Base-by-base conservation (phyloP, 2,329 filamentous ascomycete genomes). In the Fusarium sp. region DNA sequence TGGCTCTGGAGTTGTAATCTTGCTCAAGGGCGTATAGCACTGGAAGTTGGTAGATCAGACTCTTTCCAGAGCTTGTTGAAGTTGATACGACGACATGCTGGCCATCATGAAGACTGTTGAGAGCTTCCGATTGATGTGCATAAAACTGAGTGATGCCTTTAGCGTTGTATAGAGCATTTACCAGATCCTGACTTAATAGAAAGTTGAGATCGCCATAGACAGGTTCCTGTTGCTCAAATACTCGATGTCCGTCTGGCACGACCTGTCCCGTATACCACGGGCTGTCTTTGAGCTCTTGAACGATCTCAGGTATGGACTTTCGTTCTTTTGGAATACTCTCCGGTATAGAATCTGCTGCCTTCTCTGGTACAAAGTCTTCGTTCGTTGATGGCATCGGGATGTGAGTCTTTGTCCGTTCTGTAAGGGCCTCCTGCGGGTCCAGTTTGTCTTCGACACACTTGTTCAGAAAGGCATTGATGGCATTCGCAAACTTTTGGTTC, bases 141-240 rank as follows among this genome's bases (percentile, higher is more conserved):
- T 97, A 99, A 41, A 99, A 89, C 68, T 93, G 89, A 0, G 92
- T 94, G 68, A 99, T 98, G 4, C 92, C 92, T 76, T 93, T 94
- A 10, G 94, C 94, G 76, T 98, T 98, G 85, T 97, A 99, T 1
- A 99, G 84, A 1, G 97, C 96, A 81, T 99, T 98, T n/a, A 99
- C 95, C 59, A 99, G 85, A 73, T 94, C 90, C 81, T 99, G 97
- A 62, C 95, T 98, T 9, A 99, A 88, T 20, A 93, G 86, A 79
- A 98, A 99, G 31, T 93, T 89, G 58, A 99, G 87, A 48, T 97
- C 93, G 1, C 95, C 95, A 78, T 94, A 95, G 0, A 95, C 89
- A 0, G 96, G 87, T 74, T 92, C 90, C 78, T 98, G 95, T 2
- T 94, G 90, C 75, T 97, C 95, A 78, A 98, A 97, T 0, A 97